These are phyloP conservation scores for Eucalyptus pauciflora DNA, from an alignment of 345 rosid species.

Conservation along the genomic window DNA sequence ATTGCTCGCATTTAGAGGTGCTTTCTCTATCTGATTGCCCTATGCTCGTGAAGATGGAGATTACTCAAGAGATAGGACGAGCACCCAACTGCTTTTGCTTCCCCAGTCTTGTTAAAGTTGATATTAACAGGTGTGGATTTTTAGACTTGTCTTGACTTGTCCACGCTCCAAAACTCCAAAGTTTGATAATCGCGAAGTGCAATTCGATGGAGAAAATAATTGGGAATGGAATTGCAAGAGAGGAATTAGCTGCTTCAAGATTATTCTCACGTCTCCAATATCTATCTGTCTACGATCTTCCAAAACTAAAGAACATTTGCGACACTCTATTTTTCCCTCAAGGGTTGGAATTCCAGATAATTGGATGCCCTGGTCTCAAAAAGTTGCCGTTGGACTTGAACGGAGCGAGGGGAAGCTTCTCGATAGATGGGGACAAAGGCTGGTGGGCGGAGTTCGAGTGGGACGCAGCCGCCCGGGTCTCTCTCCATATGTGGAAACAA, in stretches of 20 bases:
- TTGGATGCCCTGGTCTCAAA: not conserved
- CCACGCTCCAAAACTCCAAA: not conserved
- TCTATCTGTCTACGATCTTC: accelerated
- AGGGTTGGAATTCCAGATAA: not conserved
- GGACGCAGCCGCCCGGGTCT: not conserved
- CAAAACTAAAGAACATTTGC: not conserved
- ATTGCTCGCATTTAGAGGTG: too few species aligned
- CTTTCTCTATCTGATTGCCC: accelerated
- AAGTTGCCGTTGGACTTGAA: too few species aligned
- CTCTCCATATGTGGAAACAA: too few species aligned
- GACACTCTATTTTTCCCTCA: accelerated
- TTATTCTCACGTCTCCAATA: not conserved
- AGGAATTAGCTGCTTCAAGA: not conserved
- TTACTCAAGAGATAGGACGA: not conserved
- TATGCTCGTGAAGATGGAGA: not conserved
- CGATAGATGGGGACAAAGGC: accelerated
- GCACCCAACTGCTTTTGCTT: not conserved
- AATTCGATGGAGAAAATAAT: not conserved
- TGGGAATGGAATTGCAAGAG: not conserved
- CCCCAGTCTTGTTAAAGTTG: not conserved
- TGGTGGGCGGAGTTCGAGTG: not conserved
- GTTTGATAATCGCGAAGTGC: accelerated
- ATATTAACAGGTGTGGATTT: accelerated
- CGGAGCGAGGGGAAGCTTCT: not conserved
- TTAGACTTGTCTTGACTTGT: not conserved